Percentiles rank a stretch among this genome's conserved stretches.
phyloP scores from a whole-genome alignment of 2,329 filamentous ascomycete genomes.

The Curvularia spicifera region DNA sequence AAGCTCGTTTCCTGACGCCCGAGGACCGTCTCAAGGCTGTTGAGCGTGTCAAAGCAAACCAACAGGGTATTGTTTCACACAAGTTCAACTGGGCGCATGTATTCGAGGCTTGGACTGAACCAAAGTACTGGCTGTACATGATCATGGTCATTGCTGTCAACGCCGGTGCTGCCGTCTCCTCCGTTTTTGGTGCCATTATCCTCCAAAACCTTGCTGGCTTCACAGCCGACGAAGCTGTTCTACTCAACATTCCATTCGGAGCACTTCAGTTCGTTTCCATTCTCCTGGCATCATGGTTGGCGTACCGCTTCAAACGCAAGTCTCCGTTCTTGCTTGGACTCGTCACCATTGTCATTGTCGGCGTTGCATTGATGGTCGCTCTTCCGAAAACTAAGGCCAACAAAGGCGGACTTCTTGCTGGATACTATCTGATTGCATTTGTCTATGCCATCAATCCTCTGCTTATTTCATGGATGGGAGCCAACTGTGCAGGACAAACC shows the following conservation, averaged over 20 bases:
- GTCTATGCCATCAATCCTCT: conserved; percentile 70
- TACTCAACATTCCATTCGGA: conserved; percentile 63
- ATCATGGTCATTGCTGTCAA: conserved; percentile 35
- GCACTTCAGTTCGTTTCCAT: conserved; percentile 32
- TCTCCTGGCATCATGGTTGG: conserved; percentile 58
- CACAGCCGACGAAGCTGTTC: conserved; percentile 63
- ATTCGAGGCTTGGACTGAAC: conserved; percentile 61
- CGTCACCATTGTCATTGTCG: conserved; percentile 64
- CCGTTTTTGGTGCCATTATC: conserved; percentile 66
- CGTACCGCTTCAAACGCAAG: conserved; percentile 66
- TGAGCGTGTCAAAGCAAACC: conserved; percentile 73
- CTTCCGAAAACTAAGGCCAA: conserved; percentile 50
- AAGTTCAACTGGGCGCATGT: conserved; percentile 71
- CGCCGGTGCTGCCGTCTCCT: conserved; percentile 57
- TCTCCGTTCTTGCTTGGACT: conserved; percentile 54
- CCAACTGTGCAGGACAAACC: conserved; percentile 71
- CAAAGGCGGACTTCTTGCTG: conserved; percentile 60
- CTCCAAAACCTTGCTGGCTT: conserved; percentile 64
- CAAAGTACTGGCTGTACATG: conserved; percentile 59
- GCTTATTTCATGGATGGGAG: conserved; percentile 71
- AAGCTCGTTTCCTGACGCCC: conserved; percentile 65
- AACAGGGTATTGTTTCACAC: conserved; percentile 74
- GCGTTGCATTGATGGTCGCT: conserved; percentile 64
- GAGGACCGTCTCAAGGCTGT: conserved; percentile 71
- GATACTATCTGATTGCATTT: conserved; percentile 71